Base-by-base conservation (phyloP, 228 moss, liverwort and hornwort genomes). In the Sphagnum magellanicum region DNA sequence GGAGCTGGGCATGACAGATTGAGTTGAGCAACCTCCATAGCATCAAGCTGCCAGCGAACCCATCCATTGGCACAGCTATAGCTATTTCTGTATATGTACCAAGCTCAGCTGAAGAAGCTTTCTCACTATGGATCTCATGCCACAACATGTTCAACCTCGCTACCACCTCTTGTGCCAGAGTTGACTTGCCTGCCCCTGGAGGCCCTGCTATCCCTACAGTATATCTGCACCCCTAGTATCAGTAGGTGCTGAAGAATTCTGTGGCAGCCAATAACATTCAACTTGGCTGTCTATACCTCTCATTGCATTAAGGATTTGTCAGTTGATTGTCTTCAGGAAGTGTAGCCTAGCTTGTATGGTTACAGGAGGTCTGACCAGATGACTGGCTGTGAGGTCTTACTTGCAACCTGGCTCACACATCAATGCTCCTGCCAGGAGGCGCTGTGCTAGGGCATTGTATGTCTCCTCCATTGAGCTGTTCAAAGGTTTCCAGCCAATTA, bases 11-110 rank as follows among this genome's bases (percentile, higher is more conserved):
- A 16, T 32, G 32, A 32, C 32, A 32, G 32, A 32, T 32, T 32
- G 10, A 64, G 47, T 58, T 53, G 53, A 4, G 32, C 73, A 61
- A 91, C 97, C 91, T 98, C 80, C 91, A 93, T 93, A 60, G 90
- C 83, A 81, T 93, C 97, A 65, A 98, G 91, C 73, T 98, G 97
- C 85, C 86, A 77, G n/a, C 87, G 77, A 91, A 93, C 10, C 98
- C 98, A 74, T 98, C 98, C 98, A 98, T 93, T 11, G 92, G 92
- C 52, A 98, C 79, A 17, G 90, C 81, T 9, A 98, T 85, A 66
- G 87, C 84, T 72, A 92, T 81, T 6, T 87, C 89, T 59, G 12
- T 53, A 63, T 74, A 32, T 17, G 65, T 51, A 61, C 5, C 73
- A 4, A 17, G 53, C 6, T 14, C 51, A 16, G 16, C 68, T 72